Evolutionary conservation across 2,329 filamentous ascomycete genomes (phyloP).

Genomic region (Plenodomus lindquistii): DNA sequence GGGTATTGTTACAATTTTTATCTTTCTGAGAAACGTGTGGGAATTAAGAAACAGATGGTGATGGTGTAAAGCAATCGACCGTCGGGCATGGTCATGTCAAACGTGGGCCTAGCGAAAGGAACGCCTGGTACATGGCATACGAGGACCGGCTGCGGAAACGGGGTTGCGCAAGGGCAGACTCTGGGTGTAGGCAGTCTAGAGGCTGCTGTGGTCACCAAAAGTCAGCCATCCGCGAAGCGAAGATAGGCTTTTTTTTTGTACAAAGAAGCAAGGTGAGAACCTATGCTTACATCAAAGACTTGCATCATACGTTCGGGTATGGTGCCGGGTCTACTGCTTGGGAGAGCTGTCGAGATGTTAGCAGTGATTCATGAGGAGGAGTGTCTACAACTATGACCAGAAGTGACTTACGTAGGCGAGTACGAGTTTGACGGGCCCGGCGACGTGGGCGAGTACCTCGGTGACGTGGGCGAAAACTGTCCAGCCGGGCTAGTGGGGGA

Average conservation of each 20-base stretch:
- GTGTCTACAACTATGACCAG: constrained; percentile 31
- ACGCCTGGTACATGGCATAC: constrained; percentile 27
- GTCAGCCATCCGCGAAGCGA: constrained; percentile 36
- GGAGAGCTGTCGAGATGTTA: constrained; percentile 38
- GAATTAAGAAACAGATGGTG: too few relatives aligned
- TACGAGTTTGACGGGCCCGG: constrained; percentile 35
- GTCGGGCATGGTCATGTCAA: too few relatives aligned
- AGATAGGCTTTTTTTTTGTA: constrained; percentile 30
- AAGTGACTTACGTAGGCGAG: constrained; percentile 51
- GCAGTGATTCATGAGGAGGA: constrained; percentile 5
- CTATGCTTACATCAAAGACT: constrained; percentile 36
- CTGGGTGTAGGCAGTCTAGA: constrained; percentile 18
- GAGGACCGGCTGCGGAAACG: constrained; percentile 13
- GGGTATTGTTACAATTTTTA: too few relatives aligned
- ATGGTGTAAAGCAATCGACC: too few relatives aligned
- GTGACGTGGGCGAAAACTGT: constrained; percentile 51
- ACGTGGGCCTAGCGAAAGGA: constrained; percentile 47
- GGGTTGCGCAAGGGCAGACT: constrained; percentile 11
- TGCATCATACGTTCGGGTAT: constrained; percentile 6
- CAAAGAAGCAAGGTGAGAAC: constrained; percentile 38
- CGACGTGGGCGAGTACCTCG: constrained; percentile 48
- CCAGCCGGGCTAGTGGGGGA: constrained; percentile 37
- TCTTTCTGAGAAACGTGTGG: too few relatives aligned
- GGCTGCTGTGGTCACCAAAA: constrained; percentile 30
- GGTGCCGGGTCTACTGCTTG: constrained; percentile 30